Evolutionary conservation across 768 basidiomycete genomes (phyloP), one percentile per base, ranked within the genome.

Genomic region (Daedaleopsis sinensis): DNA sequence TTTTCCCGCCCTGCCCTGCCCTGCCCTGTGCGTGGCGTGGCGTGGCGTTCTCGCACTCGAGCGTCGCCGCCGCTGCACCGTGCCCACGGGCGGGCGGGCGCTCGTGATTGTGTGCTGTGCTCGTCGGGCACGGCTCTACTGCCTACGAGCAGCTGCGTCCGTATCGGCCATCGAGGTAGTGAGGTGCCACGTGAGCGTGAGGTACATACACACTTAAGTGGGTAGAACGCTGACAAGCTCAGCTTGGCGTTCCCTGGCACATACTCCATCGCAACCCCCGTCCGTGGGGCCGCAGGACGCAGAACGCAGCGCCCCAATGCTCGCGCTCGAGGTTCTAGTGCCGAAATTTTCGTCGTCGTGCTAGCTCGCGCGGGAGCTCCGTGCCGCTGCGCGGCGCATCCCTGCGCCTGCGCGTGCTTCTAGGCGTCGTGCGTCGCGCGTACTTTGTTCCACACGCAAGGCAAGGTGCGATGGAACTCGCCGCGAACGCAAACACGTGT

Each of bases 401-500:
- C 18, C 18, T 42, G 13, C 39, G 2, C 39, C 47, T 12, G 10
- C 11, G 16, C 47, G 16, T 27, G 47, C 47, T 48, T 42, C 39
- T 42, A 18, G 39, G 10, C 4, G 27, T 3, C 7, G 3, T 32
- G 27, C 27, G 27, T 32, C 27, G 27, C 7, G 24, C 4, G 15
- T 37, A 1, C 24, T 12, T 32, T 24, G 19, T 52, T 37, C 52
- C 52, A 18, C 23, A 39, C 27, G 3, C 27, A 32, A 32, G 27
- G n/a, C n/a, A n/a, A n/a, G 3, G 39, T 42, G 16, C 24, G n/a
- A 12, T 21, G 48, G 19, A 8, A 2, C 36, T 19, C 27, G 38
- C 5, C 12, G 16, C 19, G 43, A 3, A 32, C 27, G n/a, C 7
- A 15, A 27, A 46, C 59, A 60, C 59, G 53, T 60, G 59, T 60